Base-by-base conservation (phyloP, 2,329 filamentous ascomycete genomes). In the Penicillium freii region DNA sequence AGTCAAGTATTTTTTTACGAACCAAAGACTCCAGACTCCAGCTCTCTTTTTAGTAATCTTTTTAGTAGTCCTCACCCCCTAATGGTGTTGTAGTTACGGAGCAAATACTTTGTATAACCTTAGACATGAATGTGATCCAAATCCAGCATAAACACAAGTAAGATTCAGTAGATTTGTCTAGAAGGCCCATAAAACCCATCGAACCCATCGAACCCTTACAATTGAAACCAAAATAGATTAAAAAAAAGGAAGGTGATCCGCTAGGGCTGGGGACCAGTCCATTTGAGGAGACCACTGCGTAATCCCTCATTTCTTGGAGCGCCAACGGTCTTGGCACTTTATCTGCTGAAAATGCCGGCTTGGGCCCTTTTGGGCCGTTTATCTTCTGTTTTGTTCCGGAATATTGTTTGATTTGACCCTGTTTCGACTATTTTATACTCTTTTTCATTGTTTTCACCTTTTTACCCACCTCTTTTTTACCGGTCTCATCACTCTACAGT, bases 271-370 rank as follows among this genome's bases (percentile, higher is more conserved):
- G 9, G 31, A 47, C 49, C 49, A 27, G 49, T 34, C 29, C 40
- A 27, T 27, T 36, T 46, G 33, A 34, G 29, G 38, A 50, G 9
- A 31, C 48, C 29, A 54, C 53, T 51, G 53, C 46, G 53, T 56
- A 56, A 56, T 56, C 53, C 11, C 29, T 54, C 51, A 38, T 55
- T 56, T 51, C 52, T 43, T 43, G 53, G 46, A 25, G 31, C 46
- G 53, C 46, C 45, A 51, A 42, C 25, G 17, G 47, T 51, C 53
- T 56, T 56, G 53, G 53, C 53, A 56, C 40, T 36, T 42, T 42
- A 27, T 11, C 19, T 34, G 19, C 43, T 21, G 34, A 29, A 47
- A 43, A 38, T 29, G 51, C 31, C 19, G n/a, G 6, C 21, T 27
- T 51, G 15, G 34, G 23, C 49, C 33, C 10, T 17, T 23, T 17